Percentiles rank a stretch among this genome's conserved stretches.
phyloP scores from a whole-genome alignment of 192 early-diverging fungal genomes.

The Backusella psychrophila region DNA sequence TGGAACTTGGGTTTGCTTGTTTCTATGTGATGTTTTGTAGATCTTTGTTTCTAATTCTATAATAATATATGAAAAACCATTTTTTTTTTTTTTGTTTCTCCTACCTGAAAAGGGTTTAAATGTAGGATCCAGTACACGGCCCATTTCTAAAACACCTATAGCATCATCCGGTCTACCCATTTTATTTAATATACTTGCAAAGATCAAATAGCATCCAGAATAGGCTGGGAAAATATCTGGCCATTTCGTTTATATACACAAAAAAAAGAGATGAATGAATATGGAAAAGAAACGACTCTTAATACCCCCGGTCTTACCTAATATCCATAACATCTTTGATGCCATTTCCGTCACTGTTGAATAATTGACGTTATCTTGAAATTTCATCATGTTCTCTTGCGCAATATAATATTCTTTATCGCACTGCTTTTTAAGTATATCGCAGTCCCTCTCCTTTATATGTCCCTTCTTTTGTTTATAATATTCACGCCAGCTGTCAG shows the following conservation, averaged over 20 bases:
- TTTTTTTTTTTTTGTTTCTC: background rate
- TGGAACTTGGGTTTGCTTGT: background rate
- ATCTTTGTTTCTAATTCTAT: slow-evolving; percentile 7
- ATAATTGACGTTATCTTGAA: background rate
- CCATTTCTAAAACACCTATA: background rate
- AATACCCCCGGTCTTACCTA: background rate
- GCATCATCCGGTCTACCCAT: background rate
- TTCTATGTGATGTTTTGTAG: background rate
- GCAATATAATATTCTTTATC: background rate
- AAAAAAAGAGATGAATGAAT: background rate
- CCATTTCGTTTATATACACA: background rate
- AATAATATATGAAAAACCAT: background rate
- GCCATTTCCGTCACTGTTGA: background rate
- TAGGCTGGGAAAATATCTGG: background rate
- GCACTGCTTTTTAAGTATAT: background rate
- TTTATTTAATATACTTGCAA: background rate
- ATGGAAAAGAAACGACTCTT: too few species aligned
- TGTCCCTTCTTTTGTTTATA: background rate
- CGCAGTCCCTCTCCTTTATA: background rate
- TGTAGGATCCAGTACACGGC: background rate
- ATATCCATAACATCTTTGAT: slow-evolving; percentile 7
- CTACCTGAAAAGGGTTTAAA: slow-evolving; percentile 1
- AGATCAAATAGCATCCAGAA: slow-evolving; percentile 7
- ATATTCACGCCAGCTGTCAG: background rate
- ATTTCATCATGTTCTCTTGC: background rate